phyloP scores from a whole-genome alignment of 495 filamentous ascomycete species.

The Penicillium verhagenii region DNA sequence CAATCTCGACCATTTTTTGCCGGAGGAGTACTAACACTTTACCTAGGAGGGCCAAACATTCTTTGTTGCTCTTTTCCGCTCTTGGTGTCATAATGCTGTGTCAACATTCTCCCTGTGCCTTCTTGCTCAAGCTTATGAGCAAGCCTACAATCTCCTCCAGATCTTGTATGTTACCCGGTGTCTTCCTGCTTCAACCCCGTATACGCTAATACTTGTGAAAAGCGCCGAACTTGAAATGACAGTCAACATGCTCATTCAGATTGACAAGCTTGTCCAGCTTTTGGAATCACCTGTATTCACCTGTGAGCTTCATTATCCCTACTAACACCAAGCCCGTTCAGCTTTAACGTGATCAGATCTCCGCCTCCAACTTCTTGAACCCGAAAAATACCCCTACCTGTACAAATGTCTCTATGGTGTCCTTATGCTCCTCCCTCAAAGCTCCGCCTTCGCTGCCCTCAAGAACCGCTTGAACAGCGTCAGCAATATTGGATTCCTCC shows the following conservation, averaged over 20 bases:
- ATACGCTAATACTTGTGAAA: conserved; percentile 38
- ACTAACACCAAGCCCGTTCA: not conserved
- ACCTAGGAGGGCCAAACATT: conserved; percentile 85
- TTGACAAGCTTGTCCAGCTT: conserved; percentile 97
- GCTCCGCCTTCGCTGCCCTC: conserved; percentile 91
- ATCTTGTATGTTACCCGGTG: conserved; percentile 72
- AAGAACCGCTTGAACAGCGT: conserved; percentile 98
- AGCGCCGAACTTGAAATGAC: conserved; percentile 99
- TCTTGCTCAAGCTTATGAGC: conserved; percentile 96
- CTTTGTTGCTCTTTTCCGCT: conserved; percentile 90
- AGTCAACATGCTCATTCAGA: conserved; percentile 97
- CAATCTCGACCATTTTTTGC: not conserved
- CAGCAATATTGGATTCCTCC: conserved; percentile 92
- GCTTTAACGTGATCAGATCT: conserved; percentile 60
- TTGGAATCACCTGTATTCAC: conserved; percentile 98
- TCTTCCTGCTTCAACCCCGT: not conserved
- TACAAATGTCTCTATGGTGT: conserved; percentile 99
- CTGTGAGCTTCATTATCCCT: conserved; percentile 53
- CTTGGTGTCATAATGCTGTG: conserved; percentile 99
- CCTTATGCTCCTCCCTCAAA: conserved; percentile 96
- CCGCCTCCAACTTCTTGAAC: conserved; percentile 95
- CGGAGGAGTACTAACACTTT: conserved; percentile 12
- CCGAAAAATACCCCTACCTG: conserved; percentile 90
- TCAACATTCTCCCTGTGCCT: conserved; percentile 96
- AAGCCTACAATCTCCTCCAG: conserved; percentile 93